Conservation (phyloP, 352 stramenopile genomes). For the Phytophthora melonis region DNA sequence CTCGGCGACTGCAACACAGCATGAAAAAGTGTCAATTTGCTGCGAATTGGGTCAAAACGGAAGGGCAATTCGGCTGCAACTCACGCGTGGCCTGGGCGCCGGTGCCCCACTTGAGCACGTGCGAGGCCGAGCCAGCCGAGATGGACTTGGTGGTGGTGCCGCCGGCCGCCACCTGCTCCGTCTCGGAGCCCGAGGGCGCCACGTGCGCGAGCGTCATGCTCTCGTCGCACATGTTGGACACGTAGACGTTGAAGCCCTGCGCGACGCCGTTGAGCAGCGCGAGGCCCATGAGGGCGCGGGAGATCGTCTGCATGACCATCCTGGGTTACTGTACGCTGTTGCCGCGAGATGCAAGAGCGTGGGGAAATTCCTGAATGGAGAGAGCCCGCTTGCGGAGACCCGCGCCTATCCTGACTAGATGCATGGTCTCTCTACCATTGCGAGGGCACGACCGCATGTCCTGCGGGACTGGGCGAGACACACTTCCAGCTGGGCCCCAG, state of each 20-base stretch:
- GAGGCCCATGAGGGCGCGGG: slow-evolving; percentile 36
- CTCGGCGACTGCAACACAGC: slow-evolving; percentile 56
- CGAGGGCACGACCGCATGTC: slow-evolving; percentile 30
- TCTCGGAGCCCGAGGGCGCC: slow-evolving; percentile 32
- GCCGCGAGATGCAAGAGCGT: slow-evolving; percentile 43
- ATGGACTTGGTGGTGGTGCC: slow-evolving; percentile 45
- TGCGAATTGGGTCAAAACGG: not conserved
- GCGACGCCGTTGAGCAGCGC: slow-evolving; percentile 42
- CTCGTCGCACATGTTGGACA: slow-evolving; percentile 67
- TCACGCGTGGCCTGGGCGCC: slow-evolving; percentile 66
- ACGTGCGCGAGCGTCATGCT: slow-evolving; percentile 57
- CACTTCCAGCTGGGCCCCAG: slow-evolving; percentile 37
- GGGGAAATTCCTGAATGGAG: slow-evolving; percentile 47
- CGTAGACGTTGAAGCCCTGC: slow-evolving; percentile 57
- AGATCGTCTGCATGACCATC: slow-evolving; percentile 51
- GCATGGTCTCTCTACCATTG: slow-evolving; percentile 33
- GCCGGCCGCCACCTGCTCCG: slow-evolving; percentile 42
- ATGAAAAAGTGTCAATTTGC: slow-evolving; percentile 7
- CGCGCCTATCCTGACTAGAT: slow-evolving; percentile 1
- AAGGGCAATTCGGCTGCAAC: slow-evolving; percentile 1
- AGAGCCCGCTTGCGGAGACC: not conserved
- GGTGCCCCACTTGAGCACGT: slow-evolving; percentile 63
- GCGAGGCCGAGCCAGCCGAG: slow-evolving; percentile 38
- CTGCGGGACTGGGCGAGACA: slow-evolving; percentile 1
- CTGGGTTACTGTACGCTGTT: slow-evolving; percentile 24